Conservation (phyloP, 345 rosid genomes). For the Melaleuca quinquenervia region DNA sequence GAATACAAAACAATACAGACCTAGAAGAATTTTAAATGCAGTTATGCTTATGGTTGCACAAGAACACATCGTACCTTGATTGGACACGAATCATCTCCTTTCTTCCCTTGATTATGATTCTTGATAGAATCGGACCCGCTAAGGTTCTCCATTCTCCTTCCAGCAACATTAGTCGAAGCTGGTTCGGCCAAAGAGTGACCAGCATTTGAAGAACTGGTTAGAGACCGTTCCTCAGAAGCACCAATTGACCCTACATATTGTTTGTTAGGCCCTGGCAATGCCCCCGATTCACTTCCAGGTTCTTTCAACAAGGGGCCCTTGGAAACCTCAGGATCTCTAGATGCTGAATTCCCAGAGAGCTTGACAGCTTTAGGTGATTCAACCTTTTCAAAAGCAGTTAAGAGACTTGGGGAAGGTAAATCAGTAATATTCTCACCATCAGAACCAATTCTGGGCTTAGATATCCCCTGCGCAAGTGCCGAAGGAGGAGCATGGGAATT, state of each 20-base stretch:
- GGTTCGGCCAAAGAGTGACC: constrained; percentile 13
- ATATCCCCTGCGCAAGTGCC: constrained; percentile 32
- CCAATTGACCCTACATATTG: constrained; percentile 10
- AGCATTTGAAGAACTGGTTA: constrained; percentile 9
- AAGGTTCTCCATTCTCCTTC: constrained; percentile 21
- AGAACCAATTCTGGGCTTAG: constrained; percentile 36
- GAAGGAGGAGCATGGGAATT: constrained; percentile 23
- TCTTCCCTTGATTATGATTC: constrained; percentile 16
- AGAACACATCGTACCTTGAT: constrained; percentile 29
- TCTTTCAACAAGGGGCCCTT: constrained; percentile 25
- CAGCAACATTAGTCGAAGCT: constrained; percentile 13
- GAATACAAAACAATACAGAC: neutral
- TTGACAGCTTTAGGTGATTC: constrained; percentile 25
- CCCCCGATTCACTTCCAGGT: constrained; percentile 13
- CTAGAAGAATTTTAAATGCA: neutral
- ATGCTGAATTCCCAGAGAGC: constrained; percentile 27
- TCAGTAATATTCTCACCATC: constrained; percentile 27
- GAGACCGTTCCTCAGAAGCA: constrained; percentile 1
- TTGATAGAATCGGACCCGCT: constrained; percentile 43
- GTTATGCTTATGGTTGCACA: neutral
- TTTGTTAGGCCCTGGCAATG: constrained; percentile 11
- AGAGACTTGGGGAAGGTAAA: constrained; percentile 7
- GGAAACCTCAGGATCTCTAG: constrained; percentile 20
- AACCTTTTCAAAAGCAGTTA: constrained; percentile 26
- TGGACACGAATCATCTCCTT: constrained; percentile 22